Evolutionary conservation across 176 grass and related monocot genomes (phyloP).

Genomic region (Leersia perrieri): DNA sequence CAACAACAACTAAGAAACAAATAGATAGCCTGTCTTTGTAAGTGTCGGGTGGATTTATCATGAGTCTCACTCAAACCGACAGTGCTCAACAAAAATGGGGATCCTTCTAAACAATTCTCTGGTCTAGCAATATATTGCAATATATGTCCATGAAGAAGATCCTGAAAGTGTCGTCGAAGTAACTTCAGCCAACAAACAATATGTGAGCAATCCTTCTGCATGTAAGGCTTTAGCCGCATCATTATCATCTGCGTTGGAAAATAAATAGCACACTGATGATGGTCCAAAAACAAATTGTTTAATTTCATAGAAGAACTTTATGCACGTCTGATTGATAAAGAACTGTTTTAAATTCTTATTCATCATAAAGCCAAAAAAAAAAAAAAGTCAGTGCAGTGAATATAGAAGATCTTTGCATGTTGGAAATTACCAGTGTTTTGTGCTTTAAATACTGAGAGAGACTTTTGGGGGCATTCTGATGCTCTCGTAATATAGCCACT

Average conservation of each 20-base stretch:
- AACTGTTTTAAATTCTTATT: neutral
- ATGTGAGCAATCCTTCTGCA: slow-evolving; percentile 43
- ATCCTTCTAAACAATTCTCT: slow-evolving; percentile 59
- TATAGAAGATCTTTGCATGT: neutral
- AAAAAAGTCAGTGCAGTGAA: slow-evolving; percentile 20
- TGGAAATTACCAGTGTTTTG: slow-evolving; percentile 61
- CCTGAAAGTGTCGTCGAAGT: slow-evolving; percentile 57
- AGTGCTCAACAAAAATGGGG: slow-evolving; percentile 57
- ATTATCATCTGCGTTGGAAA: slow-evolving; percentile 73
- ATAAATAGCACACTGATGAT: slow-evolving; percentile 16
- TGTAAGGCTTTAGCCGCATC: slow-evolving; percentile 54
- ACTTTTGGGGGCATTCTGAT: slow-evolving; percentile 26
- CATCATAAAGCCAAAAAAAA: neutral
- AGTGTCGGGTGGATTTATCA: slow-evolving; percentile 52
- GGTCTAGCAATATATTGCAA: slow-evolving; percentile 35
- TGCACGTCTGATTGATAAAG: neutral
- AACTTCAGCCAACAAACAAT: slow-evolving; percentile 63
- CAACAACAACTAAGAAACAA: slow-evolving; percentile 73
- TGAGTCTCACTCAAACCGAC: slow-evolving; percentile 33
- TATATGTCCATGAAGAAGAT: slow-evolving; percentile 53
- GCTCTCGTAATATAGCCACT: slow-evolving; percentile 43
- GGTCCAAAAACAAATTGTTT: slow-evolving; percentile 15
- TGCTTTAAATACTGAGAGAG: slow-evolving; percentile 66
- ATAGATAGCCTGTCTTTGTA: slow-evolving; percentile 65
- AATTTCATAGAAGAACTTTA: neutral